Evolutionary conservation across 2,329 filamentous ascomycete genomes (phyloP).

Genomic region (Pyricularia grisea): DNA sequence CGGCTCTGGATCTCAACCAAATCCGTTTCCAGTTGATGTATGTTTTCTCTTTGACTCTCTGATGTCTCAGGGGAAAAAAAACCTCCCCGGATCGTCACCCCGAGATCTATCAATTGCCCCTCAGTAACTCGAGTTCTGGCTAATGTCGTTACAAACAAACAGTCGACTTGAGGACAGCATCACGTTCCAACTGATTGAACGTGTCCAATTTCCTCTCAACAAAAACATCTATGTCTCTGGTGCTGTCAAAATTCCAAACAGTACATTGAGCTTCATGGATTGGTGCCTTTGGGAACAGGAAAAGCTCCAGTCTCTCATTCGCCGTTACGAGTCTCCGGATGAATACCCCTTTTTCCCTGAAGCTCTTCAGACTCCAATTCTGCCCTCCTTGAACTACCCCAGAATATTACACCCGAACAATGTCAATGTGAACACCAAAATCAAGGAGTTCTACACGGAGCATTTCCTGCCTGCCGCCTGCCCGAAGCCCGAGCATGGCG

Average conservation of each 20-base stretch:
- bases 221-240: slow-evolving; percentile 74
- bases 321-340: slow-evolving; percentile 91
- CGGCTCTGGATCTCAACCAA: slow-evolving; percentile 80
- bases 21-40: slow-evolving; percentile 94
- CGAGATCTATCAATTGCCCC: not conserved
- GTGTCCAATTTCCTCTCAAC: slow-evolving; percentile 95
- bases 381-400: slow-evolving; percentile 84
- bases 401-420: slow-evolving; percentile 77
- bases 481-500: slow-evolving; percentile 63
- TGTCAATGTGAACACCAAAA: slow-evolving; percentile 81
- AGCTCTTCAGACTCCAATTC: slow-evolving; percentile 66
- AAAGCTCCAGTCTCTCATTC: slow-evolving; percentile 81
- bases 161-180: slow-evolving; percentile 97
- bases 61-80: not conserved
- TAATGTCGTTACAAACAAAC: slow-evolving; percentile 4
- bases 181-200: slow-evolving; percentile 92
- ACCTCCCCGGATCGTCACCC: not conserved
- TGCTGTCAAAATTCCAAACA: slow-evolving; percentile 68
- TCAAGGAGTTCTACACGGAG: slow-evolving; percentile 77
- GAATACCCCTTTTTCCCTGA: slow-evolving; percentile 96
- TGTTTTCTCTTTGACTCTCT: slow-evolving; percentile 17
- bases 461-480: slow-evolving; percentile 79
- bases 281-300: slow-evolving; percentile 91
- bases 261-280: slow-evolving; percentile 74
- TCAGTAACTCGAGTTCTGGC: slow-evolving; percentile 5